phyloP scores from a whole-genome alignment of 148 eudicot genomes.

The Rhododendron molle region DNA sequence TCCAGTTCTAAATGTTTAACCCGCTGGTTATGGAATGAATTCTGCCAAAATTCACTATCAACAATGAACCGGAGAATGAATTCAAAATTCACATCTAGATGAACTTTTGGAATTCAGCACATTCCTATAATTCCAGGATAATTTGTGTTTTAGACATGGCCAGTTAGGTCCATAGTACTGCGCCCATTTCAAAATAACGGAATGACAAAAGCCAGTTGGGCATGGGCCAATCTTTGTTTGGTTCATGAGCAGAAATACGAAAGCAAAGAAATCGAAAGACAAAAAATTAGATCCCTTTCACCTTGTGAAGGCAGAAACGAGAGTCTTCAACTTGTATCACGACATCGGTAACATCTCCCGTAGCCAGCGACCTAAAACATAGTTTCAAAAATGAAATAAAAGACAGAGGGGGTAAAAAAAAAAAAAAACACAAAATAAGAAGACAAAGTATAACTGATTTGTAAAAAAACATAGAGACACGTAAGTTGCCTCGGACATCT shows the following conservation, averaged over 20 bases:
- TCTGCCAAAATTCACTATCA: too few species aligned
- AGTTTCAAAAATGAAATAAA: neutral
- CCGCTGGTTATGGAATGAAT: too few species aligned
- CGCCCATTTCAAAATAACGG: neutral
- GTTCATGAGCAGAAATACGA: neutral
- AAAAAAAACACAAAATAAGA: neutral
- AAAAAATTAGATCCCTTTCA: constrained; percentile 4
- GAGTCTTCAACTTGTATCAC: constrained; percentile 51
- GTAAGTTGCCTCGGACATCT: too few species aligned
- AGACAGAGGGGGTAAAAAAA: neutral
- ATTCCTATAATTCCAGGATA: neutral
- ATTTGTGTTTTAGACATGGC: too few species aligned
- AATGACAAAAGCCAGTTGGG: neutral
- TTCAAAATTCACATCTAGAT: neutral
- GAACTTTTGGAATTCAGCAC: neutral
- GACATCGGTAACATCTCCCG: constrained; percentile 52
- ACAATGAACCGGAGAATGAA: too few species aligned
- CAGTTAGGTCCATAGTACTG: neutral
- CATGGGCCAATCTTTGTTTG: neutral
- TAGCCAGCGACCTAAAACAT: constrained; percentile 40
- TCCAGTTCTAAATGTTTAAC: too few species aligned
- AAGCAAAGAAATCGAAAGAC: neutral
- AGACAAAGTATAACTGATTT: neutral
- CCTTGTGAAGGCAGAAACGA: constrained; percentile 74
- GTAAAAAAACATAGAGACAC: neutral